These are phyloP conservation scores for Cryptococcus sp. DNA, from an alignment of 1,284 basidiomycete species.

Conservation along the genomic window DNA sequence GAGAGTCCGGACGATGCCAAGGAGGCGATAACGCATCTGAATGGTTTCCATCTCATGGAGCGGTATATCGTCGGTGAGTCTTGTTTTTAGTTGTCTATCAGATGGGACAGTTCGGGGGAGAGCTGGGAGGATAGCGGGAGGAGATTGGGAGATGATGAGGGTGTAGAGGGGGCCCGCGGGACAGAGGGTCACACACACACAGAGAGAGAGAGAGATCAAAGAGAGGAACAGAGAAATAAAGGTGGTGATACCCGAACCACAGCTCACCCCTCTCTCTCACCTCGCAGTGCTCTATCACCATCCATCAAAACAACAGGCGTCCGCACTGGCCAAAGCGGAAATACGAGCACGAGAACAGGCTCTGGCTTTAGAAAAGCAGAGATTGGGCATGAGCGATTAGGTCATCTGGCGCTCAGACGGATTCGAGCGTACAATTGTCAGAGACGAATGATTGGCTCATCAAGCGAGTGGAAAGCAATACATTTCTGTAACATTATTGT, in stretches of 20 bases:
- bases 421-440: too few relatives aligned
- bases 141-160: neutral
- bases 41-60: slow-evolving; percentile 97
- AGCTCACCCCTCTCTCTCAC: neutral
- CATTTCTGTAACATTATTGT: neutral
- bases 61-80: slow-evolving; percentile 80
- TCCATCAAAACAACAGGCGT: slow-evolving; percentile 90
- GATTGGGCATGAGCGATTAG: slow-evolving; percentile 50
- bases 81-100: neutral
- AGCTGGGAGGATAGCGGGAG: neutral
- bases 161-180: neutral
- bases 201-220: neutral
- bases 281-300: slow-evolving; percentile 89
- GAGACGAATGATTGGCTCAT: neutral
- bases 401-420: too few relatives aligned
- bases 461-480: neutral
- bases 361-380: slow-evolving; percentile 79
- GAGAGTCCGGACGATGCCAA: slow-evolving; percentile 69
- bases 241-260: too few relatives aligned
- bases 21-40: slow-evolving; percentile 92
- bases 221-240: neutral
- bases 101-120: neutral
- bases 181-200: too few relatives aligned
- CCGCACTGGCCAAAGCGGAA: slow-evolving; percentile 82
- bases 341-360: slow-evolving; percentile 90